Evolutionary conservation across 768 basidiomycete species (phyloP).

Genomic region (Amanita pallidorosea): DNA sequence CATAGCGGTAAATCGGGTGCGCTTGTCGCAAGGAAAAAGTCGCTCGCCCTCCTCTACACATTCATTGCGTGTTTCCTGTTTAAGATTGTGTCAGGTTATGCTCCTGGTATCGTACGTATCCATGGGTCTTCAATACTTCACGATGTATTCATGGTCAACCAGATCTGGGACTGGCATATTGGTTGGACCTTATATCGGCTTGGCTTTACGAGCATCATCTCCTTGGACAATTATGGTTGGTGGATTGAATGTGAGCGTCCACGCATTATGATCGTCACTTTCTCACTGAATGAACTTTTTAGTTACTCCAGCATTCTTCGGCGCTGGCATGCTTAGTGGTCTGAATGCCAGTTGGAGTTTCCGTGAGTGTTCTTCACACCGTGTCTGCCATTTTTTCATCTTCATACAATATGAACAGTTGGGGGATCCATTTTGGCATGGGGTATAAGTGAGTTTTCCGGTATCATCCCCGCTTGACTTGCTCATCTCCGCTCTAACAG

Average conservation of each 20-base stretch:
- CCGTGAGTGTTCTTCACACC: conserved; percentile 22
- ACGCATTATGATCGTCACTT: not conserved
- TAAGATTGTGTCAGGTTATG: conserved; percentile 47
- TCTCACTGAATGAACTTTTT: not conserved
- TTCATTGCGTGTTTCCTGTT: conserved; percentile 37
- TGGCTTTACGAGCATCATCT: conserved; percentile 51
- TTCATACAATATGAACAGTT: conserved; percentile 20
- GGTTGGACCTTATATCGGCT: conserved; percentile 49
- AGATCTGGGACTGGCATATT: conserved; percentile 55
- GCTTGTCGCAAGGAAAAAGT: conserved; percentile 42
- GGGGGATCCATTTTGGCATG: conserved; percentile 46
- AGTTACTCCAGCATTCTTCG: conserved; percentile 49
- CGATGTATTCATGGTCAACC: not conserved
- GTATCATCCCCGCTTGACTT: not conserved
- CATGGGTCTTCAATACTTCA: not conserved
- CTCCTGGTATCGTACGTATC: conserved; percentile 40
- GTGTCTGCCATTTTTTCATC: not conserved
- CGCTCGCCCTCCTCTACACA: conserved; percentile 34
- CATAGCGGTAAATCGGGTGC: conserved; percentile 43
- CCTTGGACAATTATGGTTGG: conserved; percentile 50
- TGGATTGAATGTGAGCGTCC: conserved; percentile 34
- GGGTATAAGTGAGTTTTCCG: conserved; percentile 36
- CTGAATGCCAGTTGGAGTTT: conserved; percentile 49
- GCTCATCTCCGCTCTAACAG: conserved; percentile 11
- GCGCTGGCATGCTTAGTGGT: conserved; percentile 48